Base-by-base conservation (phyloP, 768 basidiomycete genomes). In the Auriscalpium microsporum region DNA sequence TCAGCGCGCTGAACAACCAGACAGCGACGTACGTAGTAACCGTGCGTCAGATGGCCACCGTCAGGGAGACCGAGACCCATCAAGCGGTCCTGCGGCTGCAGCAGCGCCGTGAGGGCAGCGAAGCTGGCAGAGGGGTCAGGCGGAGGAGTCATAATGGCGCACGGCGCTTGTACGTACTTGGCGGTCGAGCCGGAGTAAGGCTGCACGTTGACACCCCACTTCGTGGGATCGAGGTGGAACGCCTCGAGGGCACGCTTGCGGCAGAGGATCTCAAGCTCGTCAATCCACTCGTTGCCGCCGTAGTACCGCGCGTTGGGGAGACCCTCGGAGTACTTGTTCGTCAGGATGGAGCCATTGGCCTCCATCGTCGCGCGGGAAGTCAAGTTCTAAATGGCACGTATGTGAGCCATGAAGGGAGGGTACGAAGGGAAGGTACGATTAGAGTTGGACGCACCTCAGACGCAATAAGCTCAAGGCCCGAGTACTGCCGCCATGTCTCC, bases 301-400 rank as follows among this genome's bases (percentile, higher is more conserved):
- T 95, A 97, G 75, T 96, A 96, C 56, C 94, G 86, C 46, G 94
- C 94, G 54, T 82, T 84, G n/a, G 96, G 96, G 48, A 98, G 90
- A 78, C 96, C 96, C 74, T 98, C 96, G 19, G 96, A 98, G 79
- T 96, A 96, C 75, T 97, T 98, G 84, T 96, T 96, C 69, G 95
- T 97, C 68, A 98, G 72, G 69, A 99, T 94, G 54, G 95, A 97
- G 50, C 96, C 96, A 73, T 97, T 97, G 60, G 94, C 95, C 73
- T 98, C 90, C 87, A 98, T 94, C 52, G 90, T 86, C 23, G 95
- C 93, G 65, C 83, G 80, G 64, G 92, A 93, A 56, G 96, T 98
- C 79, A 99, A 75, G 77, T 98, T 98, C 95, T 95, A 53, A 28
- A 35, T 5, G 33, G 45, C 34, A 4, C 44, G 58, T 56, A 16